Evolutionary conservation across 768 basidiomycete genomes (phyloP), one percentile per base, ranked within the genome.

Genomic region (Sarcodon aspratus): DNA sequence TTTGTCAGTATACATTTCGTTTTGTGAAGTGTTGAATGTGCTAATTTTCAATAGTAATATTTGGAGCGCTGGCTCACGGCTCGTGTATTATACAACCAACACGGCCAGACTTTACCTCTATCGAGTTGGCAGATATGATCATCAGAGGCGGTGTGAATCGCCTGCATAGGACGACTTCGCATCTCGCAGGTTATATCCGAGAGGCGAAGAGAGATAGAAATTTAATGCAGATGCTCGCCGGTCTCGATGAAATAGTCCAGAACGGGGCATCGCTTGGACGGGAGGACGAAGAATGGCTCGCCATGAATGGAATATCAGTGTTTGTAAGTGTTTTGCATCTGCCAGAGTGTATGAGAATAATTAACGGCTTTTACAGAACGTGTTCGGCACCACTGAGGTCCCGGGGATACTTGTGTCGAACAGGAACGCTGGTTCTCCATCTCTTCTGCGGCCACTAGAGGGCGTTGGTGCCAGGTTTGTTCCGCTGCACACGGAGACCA

Each of bases 311-410:
- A 27, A 70, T 87, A 55, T 75, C 70, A 55, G 61, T 84, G 48
- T 73, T 66, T 61, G 82, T 82, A 62, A 56, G 40, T 13, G 13
- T 17, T 27, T 13, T 73, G 61, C 55, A 56, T 48, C 50, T 50
- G 44, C 27, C 48, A 49, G 54, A n/a, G n/a, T n/a, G n/a, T n/a
- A n/a, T n/a, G n/a, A 15, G 48, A n/a, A 50, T 37, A 32, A 46
- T 13, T 13, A 8, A 9, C 40, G 7, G 17, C 43, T 44, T 51
- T 36, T 58, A 27, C 50, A 85, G 77, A 85, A 84, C 60, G 65
- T 82, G 10, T 86, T 85, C 57, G 85, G 84, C 12, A 84, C 76
- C 61, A 87, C 85, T 4, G 85, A 87, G 68, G 81, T 52, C 82
- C 81, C 48, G 8, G 79, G 72, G 6, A 80, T 81, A 70, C 68